Conservation (phyloP, 768 basidiomycete species). For the Arthromyces matolae region DNA sequence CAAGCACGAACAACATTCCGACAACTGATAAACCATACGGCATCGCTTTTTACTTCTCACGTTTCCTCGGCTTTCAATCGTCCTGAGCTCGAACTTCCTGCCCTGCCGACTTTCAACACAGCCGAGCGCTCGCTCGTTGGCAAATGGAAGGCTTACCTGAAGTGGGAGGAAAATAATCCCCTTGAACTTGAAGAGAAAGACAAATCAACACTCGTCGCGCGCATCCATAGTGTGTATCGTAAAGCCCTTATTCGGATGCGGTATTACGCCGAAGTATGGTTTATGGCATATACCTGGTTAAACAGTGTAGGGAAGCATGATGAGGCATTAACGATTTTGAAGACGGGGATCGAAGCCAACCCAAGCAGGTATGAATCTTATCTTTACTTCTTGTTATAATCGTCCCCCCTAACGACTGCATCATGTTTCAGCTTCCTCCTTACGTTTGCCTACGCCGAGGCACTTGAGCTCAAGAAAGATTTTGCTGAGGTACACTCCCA, state of each 20-base stretch:
- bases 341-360: constrained; percentile 85
- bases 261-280: constrained; percentile 96
- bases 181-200: constrained; percentile 89
- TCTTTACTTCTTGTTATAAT: background rate
- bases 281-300: constrained; percentile 88
- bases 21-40: constrained; percentile 72
- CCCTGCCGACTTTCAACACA: constrained; percentile 66
- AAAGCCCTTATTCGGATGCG: constrained; percentile 91
- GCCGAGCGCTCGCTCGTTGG: constrained; percentile 73
- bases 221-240: constrained; percentile 80
- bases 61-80: constrained; percentile 31
- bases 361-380: constrained; percentile 56
- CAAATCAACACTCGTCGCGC: constrained; percentile 53
- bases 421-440: constrained; percentile 64
- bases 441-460: constrained; percentile 86
- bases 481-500: constrained; percentile 62
- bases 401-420: background rate
- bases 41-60: constrained; percentile 48
- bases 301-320: constrained; percentile 69
- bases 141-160: constrained; percentile 88
- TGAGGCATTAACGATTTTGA: constrained; percentile 77
- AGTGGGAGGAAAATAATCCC: constrained; percentile 95
- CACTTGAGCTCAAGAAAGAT: constrained; percentile 51
- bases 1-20: constrained; percentile 87
- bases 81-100: constrained; percentile 59